Percentiles rank a stretch among this genome's conserved stretches.
Evolutionary conservation across 2,329 filamentous ascomycete species (phyloP).

Genomic region (Ceratocystis huliohia): DNA sequence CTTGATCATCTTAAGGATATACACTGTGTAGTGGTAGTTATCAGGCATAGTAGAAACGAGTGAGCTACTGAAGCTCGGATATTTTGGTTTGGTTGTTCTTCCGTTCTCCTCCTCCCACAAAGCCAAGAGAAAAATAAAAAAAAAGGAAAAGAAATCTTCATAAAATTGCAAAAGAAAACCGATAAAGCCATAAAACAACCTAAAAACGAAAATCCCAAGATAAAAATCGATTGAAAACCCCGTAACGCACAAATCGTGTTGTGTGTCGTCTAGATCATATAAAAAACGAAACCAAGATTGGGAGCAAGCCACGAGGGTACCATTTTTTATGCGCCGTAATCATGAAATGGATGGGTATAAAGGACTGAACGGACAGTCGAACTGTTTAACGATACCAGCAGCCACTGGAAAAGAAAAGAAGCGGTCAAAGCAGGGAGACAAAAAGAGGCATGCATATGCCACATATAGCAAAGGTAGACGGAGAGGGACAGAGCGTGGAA

Average conservation of each 20-base stretch:
- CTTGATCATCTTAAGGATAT: background rate
- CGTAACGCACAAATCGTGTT: slow-evolving; percentile 1
- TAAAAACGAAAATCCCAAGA: background rate
- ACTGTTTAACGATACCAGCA: background rate
- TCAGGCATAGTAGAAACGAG: too few relatives aligned
- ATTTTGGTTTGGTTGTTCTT: slow-evolving; percentile 2
- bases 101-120: background rate
- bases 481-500: background rate
- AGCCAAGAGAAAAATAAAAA: background rate
- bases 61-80: background rate
- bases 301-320: slow-evolving; percentile 1
- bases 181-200: background rate
- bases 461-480: background rate
- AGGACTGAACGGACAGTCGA: slow-evolving; percentile 7
- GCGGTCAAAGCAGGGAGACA: background rate
- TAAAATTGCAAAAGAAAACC: background rate
- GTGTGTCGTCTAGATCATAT: slow-evolving; percentile 4
- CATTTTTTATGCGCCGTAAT: slow-evolving; percentile 9
- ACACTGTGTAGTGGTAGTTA: too few relatives aligned
- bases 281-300: slow-evolving; percentile 6
- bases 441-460: background rate
- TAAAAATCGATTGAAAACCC: slow-evolving; percentile 9
- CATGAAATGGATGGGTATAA: slow-evolving; percentile 10
- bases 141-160: background rate
- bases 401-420: slow-evolving; percentile 13